A percentile compares a stretch with the other conserved stretches of the same genome.
Conservation (phyloP, 2,329 filamentous ascomycete genomes). For the Mariannaea elegans region DNA sequence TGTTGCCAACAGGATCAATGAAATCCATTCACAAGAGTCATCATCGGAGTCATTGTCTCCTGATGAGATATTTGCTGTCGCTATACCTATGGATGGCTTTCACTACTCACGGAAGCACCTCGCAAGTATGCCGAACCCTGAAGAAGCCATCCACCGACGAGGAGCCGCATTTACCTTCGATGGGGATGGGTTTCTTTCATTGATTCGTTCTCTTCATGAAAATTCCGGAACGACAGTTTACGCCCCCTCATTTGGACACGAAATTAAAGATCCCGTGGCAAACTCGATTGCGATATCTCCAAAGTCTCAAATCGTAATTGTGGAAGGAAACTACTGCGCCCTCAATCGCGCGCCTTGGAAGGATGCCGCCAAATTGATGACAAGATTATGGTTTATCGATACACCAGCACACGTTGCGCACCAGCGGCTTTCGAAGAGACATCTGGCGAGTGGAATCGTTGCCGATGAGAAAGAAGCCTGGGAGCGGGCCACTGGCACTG, state of each 20-base stretch:
- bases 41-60: too few relatives aligned
- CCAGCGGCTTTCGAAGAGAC: neutral
- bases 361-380: conserved; percentile 4
- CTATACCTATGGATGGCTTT: too few relatives aligned
- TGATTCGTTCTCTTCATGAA: neutral
- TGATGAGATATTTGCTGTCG: too few relatives aligned
- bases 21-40: neutral
- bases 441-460: neutral
- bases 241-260: neutral
- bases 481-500: conserved; percentile 8
- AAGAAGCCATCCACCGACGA: conserved; percentile 3
- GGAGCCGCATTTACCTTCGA: conserved; percentile 15
- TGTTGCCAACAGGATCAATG: neutral
- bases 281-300: neutral
- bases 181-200: neutral
- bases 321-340: neutral
- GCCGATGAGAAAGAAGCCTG: neutral
- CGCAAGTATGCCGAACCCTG: conserved; percentile 3
- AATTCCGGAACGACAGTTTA: neutral
- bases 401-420: neutral
- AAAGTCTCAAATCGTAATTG: neutral
- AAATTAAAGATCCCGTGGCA: conserved; percentile 2
- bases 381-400: conserved; percentile 8
- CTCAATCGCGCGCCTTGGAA: conserved; percentile 7
- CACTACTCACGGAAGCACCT: neutral